Conservation (phyloP, 768 basidiomycete genomes). For the Tricholoma terreum region DNA sequence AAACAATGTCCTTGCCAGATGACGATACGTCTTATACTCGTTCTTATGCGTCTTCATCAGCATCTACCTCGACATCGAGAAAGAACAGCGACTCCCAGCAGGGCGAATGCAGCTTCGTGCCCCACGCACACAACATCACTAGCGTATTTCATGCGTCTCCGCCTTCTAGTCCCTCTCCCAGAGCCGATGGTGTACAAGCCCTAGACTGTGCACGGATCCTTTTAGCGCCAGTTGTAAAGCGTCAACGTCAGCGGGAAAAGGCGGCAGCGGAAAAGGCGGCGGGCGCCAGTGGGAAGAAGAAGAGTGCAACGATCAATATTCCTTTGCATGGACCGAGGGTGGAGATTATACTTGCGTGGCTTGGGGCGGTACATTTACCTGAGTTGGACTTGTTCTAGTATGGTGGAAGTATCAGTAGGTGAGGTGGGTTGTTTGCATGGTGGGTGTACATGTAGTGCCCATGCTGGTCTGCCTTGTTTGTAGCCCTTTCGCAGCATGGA, state of each 20-base stretch:
- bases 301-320: slow-evolving; percentile 68
- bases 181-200: slow-evolving; percentile 46
- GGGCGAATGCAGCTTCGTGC: slow-evolving; percentile 18
- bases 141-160: slow-evolving; percentile 5
- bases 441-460: neutral
- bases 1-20: slow-evolving; percentile 7
- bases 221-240: slow-evolving; percentile 64
- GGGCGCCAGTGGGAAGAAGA: slow-evolving; percentile 45
- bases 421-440: too few relatives aligned
- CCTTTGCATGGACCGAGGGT: slow-evolving; percentile 85
- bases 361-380: slow-evolving; percentile 75
- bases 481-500: too few relatives aligned
- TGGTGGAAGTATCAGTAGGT: too few relatives aligned
- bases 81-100: slow-evolving; percentile 22
- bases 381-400: slow-evolving; percentile 54
- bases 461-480: too few relatives aligned
- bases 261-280: slow-evolving; percentile 48
- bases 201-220: slow-evolving; percentile 72
- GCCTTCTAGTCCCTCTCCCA: slow-evolving; percentile 9
- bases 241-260: slow-evolving; percentile 61
- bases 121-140: slow-evolving; percentile 15
- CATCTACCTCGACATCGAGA: slow-evolving; percentile 19
- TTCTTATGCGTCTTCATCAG: slow-evolving; percentile 14
- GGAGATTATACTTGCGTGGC: slow-evolving; percentile 82
- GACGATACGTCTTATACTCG: slow-evolving; percentile 10